Conservation (phyloP, 2,329 filamentous ascomycete genomes). For the Teratosphaeriaceae sp. region DNA sequence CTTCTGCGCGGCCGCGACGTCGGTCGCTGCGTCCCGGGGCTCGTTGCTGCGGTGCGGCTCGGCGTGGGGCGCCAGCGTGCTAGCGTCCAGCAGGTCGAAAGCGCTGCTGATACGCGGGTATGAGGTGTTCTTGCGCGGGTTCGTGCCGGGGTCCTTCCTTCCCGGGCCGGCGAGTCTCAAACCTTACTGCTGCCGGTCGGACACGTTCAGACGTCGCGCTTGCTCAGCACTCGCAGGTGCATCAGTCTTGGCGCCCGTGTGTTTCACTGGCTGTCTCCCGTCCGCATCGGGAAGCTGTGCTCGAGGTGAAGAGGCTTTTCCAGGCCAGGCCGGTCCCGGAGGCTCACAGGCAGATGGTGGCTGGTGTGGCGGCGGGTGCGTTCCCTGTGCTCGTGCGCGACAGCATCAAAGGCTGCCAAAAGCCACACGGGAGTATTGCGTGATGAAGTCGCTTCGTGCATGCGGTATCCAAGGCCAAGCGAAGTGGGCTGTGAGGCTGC, state of each 20-base stretch:
- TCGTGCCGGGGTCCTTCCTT: background rate
- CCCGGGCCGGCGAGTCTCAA: too few species aligned
- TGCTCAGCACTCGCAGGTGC: background rate
- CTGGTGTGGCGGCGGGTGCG: too few species aligned
- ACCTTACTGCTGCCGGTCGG: background rate
- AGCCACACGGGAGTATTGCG: too few species aligned
- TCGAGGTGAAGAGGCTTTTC: background rate
- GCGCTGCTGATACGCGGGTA: background rate
- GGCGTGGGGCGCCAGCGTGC: constrained; percentile 4
- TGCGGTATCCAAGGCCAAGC: too few species aligned
- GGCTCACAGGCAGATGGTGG: too few species aligned
- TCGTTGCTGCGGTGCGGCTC: background rate
- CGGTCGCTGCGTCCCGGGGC: background rate
- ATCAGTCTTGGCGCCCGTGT: background rate
- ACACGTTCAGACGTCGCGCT: too few species aligned
- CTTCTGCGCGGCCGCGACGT: background rate
- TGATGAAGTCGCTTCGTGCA: background rate
- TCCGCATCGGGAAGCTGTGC: constrained; percentile 1
- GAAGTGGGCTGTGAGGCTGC: background rate
- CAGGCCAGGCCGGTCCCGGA: too few species aligned
- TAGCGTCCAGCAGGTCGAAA: background rate
- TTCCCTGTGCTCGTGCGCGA: too few species aligned
- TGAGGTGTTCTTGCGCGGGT: background rate
- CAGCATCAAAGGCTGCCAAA: too few species aligned
- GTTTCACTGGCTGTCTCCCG: background rate